These are phyloP conservation scores for Adansonia digitata DNA, from an alignment of 345 rosid genomes.

Conservation along the genomic window DNA sequence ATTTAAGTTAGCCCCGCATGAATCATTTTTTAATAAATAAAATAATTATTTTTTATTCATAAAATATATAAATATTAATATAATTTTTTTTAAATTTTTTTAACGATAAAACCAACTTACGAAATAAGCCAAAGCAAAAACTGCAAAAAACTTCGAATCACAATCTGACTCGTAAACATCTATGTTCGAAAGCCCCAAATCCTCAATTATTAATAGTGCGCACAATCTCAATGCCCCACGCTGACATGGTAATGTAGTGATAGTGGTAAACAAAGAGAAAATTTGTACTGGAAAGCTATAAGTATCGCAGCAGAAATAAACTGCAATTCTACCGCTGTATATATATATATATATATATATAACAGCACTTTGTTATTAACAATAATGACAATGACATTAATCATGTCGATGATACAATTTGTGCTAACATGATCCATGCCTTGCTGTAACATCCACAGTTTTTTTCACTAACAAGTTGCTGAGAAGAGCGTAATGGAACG, in stretches of 20 bases:
- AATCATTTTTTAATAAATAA: too few species aligned
- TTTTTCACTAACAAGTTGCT: not conserved
- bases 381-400: not conserved
- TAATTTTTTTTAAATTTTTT: too few species aligned
- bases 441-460: not conserved
- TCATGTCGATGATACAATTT: not conserved
- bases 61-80: too few species aligned
- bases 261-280: constrained; percentile 9
- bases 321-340: not conserved
- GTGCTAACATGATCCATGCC: not conserved
- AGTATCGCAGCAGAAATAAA: not conserved
- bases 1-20: too few species aligned
- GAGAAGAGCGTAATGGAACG: not conserved
- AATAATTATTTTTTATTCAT: too few species aligned
- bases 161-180: too few species aligned
- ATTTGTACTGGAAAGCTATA: not conserved
- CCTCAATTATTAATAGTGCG: not conserved
- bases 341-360: not conserved
- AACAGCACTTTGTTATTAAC: too few species aligned
- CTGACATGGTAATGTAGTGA: constrained; percentile 1
- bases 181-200: not conserved
- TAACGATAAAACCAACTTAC: too few species aligned
- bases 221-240: not conserved
- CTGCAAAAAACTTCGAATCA: too few species aligned
- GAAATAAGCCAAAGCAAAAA: too few species aligned